Conservation (phyloP, 305 asterid genomes). For the Fraxinus sp. region DNA sequence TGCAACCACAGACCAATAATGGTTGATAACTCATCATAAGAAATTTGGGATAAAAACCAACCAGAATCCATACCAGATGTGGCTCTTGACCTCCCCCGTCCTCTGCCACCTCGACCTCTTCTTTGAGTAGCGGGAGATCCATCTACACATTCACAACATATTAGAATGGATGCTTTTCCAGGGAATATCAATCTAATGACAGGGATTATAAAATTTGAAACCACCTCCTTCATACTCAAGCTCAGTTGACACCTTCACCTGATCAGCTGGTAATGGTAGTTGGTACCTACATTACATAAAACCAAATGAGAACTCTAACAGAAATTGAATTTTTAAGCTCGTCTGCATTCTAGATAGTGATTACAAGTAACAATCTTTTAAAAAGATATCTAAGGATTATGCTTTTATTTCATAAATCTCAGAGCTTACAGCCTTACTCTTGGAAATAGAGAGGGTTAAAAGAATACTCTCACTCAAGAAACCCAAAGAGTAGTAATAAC, state of each 20-base stretch:
- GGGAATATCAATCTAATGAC: background rate
- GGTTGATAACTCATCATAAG: background rate
- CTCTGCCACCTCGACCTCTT: constrained; percentile 77
- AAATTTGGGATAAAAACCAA: background rate
- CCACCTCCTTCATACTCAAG: constrained; percentile 74
- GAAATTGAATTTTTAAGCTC: background rate
- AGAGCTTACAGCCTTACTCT: background rate
- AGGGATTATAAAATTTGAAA: constrained; percentile 13
- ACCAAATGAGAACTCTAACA: background rate
- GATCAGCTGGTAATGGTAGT: constrained; percentile 84
- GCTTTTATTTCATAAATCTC: background rate
- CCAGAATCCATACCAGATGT: constrained; percentile 39
- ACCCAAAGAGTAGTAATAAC: background rate
- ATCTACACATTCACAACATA: constrained; percentile 36
- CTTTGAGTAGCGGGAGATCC: constrained; percentile 70
- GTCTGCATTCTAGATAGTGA: background rate
- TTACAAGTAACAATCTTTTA: background rate
- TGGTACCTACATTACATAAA: constrained; percentile 58
- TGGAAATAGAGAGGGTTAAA: background rate
- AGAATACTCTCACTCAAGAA: background rate
- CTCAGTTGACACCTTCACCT: constrained; percentile 62
- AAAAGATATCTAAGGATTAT: background rate
- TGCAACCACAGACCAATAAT: background rate
- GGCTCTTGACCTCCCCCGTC: constrained; percentile 77
- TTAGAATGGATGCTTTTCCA: background rate